These are phyloP conservation scores for Boletus reticuloceps DNA, from an alignment of 768 basidiomycete species.

Conservation along the genomic window DNA sequence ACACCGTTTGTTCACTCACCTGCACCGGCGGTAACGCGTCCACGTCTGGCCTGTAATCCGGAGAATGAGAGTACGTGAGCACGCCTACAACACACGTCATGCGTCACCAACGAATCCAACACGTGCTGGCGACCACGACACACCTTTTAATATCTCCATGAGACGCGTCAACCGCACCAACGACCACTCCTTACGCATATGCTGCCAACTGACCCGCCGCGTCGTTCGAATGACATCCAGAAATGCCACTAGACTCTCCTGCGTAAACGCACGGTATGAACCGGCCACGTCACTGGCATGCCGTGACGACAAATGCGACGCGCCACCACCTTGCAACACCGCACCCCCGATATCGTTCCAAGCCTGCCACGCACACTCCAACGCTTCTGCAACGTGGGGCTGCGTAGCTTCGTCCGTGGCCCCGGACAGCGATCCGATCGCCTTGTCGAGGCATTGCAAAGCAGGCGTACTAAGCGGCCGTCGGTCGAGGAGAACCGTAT, in stretches of 20 bases:
- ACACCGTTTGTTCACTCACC: conserved; percentile 37
- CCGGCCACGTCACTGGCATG: conserved; percentile 2
- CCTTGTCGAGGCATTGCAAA: conserved; percentile 78
- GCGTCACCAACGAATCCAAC: not conserved
- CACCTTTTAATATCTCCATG: conserved; percentile 77
- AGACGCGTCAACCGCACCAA: conserved; percentile 62
- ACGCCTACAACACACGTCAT: conserved; percentile 44
- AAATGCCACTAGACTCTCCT: conserved; percentile 83
- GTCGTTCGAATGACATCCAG: conserved; percentile 68
- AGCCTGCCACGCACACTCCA: conserved; percentile 67
- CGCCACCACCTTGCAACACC: conserved; percentile 33
- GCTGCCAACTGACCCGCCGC: conserved; percentile 47
- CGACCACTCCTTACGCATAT: conserved; percentile 57
- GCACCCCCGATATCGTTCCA: conserved; percentile 65
- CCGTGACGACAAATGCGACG: conserved; percentile 13
- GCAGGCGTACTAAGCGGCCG: conserved; percentile 78
- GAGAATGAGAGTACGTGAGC: conserved; percentile 76
- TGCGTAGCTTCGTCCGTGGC: conserved; percentile 31
- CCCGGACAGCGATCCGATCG: conserved; percentile 55
- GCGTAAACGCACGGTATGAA: conserved; percentile 32
- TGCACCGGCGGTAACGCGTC: conserved; percentile 80
- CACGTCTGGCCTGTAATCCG: conserved; percentile 87
- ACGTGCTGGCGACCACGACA: conserved; percentile 3
- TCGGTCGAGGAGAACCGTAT: conserved; percentile 65
- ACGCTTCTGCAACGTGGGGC: conserved; percentile 42